Evolutionary conservation across 1,139 yeast species (phyloP).

Genomic region (Geotrichum armillariae): DNA sequence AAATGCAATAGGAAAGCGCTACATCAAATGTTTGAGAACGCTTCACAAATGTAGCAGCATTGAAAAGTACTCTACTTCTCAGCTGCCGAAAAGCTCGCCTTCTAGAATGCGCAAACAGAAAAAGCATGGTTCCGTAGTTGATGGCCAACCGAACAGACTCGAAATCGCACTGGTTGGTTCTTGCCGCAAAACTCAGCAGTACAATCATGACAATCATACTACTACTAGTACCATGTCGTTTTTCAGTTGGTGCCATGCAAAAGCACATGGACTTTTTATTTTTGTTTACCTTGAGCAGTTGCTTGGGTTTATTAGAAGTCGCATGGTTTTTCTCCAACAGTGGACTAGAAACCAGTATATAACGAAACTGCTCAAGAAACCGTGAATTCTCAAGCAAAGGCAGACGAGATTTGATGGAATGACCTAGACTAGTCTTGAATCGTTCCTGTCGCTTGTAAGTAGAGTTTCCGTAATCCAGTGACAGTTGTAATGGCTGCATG

Average conservation of each 20-base stretch:
- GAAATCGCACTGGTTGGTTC: conserved; percentile 16
- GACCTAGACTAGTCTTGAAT: conserved; percentile 30
- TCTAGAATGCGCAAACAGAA: conserved; percentile 38
- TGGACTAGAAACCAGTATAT: conserved; percentile 45
- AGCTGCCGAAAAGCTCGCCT: conserved; percentile 38
- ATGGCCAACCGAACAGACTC: conserved; percentile 1
- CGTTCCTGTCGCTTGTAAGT: conserved; percentile 28
- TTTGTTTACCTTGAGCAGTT: too few species aligned
- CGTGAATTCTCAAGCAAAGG: conserved; percentile 35
- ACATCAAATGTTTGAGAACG: conserved; percentile 37
- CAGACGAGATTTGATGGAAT: conserved; percentile 34
- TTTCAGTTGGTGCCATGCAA: conserved; percentile 19
- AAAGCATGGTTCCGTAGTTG: conserved; percentile 29
- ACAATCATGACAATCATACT: conserved; percentile 39
- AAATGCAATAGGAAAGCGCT: conserved; percentile 35
- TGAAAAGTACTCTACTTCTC: conserved; percentile 36
- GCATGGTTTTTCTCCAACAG: conserved; percentile 39
- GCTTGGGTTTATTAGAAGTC: not conserved
- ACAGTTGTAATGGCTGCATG: conserved; percentile 28
- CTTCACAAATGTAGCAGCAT: conserved; percentile 35
- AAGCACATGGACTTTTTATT: not conserved
- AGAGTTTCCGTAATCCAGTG: conserved; percentile 24
- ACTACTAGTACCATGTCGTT: conserved; percentile 25
- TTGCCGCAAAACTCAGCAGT: conserved; percentile 35
- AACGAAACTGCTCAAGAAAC: conserved; percentile 49